Evolutionary conservation across 1,284 basidiomycete genomes (phyloP), one percentile per base, ranked within the genome.

Genomic region (Sporisorium sorghi): DNA sequence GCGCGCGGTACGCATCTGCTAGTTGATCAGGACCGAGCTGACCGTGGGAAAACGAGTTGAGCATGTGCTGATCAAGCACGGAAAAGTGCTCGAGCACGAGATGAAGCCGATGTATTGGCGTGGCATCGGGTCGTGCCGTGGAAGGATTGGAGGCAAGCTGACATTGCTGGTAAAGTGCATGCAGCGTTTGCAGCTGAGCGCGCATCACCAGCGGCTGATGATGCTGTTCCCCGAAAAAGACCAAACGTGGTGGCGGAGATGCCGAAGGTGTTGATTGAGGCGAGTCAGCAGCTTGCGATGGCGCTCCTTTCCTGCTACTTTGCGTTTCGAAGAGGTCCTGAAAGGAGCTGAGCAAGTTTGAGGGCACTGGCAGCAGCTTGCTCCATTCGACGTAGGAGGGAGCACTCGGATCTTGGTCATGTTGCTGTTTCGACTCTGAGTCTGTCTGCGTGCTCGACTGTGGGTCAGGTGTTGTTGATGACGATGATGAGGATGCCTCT

Each of bases 161-260:
- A 39, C 67, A 65, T 32, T 71, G 70, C 30, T 71, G 44, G 42
- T 67, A 47, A 15, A 75, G 64, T 12, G 58, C 65, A 11, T 61
- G 60, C 19, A 79, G 51, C 1, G 69, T 50, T 46, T 80, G 78
- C 14, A 80, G 55, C 42, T 80, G 78, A 6, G 73, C 70, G 14
- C 68, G 56, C 49, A 80, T 57, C 24, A 80, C 78, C 7, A 64
- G 40, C 2, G 77, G 74, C 56, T 80, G 78, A 58, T 80, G 78
- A 42, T 80, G 78, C 39, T 80, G 78, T 51, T 80, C 78, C 35
- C 78, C 78, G 32, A 80, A 77, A 21, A 76, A 80, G 49, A 75
- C 55, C 28, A 78, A 37, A 12, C 74, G 51, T 2, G 69, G 73
- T 28, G 70, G 73, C 42, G 63, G 59, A 48, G 50, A n/a, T 15